Conservation (phyloP, 2,329 filamentous ascomycete species). For the Ophiocordyceps sinensis region DNA sequence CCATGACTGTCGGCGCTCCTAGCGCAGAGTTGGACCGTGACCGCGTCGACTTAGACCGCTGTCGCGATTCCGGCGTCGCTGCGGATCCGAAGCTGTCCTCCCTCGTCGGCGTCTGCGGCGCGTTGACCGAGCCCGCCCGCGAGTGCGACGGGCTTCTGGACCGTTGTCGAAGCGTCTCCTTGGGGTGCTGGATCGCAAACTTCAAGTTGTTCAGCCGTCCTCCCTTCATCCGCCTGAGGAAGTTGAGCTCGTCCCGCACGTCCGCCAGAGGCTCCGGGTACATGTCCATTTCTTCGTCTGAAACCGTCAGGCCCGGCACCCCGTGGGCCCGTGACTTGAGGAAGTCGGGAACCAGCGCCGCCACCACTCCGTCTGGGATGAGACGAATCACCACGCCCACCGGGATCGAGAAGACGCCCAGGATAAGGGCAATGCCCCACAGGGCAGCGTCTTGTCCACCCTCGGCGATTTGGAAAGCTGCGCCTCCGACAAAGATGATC, state of each 20-base stretch:
- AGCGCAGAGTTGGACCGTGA: slow-evolving; percentile 57
- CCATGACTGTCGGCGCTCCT: slow-evolving; percentile 65
- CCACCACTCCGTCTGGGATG: slow-evolving; percentile 58
- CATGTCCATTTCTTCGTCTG: slow-evolving; percentile 50
- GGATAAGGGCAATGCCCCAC: slow-evolving; percentile 77
- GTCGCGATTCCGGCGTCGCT: slow-evolving; percentile 45
- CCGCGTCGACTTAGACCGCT: slow-evolving; percentile 51
- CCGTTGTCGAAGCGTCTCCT: slow-evolving; percentile 49
- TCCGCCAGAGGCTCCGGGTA: slow-evolving; percentile 63
- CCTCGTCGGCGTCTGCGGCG: slow-evolving; percentile 48
- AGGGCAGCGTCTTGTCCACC: slow-evolving; percentile 47
- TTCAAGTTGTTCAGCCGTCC: slow-evolving; percentile 70
- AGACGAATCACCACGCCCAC: slow-evolving; percentile 69
- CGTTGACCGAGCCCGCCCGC: slow-evolving; percentile 46
- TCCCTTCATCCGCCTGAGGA: slow-evolving; percentile 67
- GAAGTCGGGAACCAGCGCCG: slow-evolving; percentile 35
- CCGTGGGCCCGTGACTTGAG: slow-evolving; percentile 33
- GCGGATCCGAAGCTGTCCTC: slow-evolving; percentile 36
- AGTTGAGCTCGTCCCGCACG: slow-evolving; percentile 66
- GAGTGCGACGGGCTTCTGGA: slow-evolving; percentile 50
- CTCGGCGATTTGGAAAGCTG: slow-evolving; percentile 58
- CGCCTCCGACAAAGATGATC: slow-evolving; percentile 77
- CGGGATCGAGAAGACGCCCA: slow-evolving; percentile 74
- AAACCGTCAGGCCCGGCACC: slow-evolving; percentile 43
- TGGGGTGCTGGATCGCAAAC: slow-evolving; percentile 63